Conservation (phyloP, 139 green algal species). For the Gonium pectorale region DNA sequence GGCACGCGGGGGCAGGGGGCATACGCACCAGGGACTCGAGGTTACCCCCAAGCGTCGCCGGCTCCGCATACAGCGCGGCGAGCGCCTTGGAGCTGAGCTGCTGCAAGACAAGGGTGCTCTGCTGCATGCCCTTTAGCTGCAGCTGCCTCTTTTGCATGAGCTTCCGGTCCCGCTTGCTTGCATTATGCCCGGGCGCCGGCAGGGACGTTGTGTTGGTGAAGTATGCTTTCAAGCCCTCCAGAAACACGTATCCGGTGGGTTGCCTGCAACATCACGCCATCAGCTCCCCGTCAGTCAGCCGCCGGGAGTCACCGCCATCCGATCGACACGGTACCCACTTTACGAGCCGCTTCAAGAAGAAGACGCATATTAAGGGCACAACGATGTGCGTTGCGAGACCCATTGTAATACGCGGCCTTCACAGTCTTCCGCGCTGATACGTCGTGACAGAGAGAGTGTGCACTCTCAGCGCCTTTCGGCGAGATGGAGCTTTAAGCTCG, state of each 20-base stretch:
- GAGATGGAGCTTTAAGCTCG: too few relatives aligned
- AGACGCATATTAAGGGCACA: conserved; percentile 1
- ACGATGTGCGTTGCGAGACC: conserved; percentile 14
- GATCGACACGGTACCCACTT: too few relatives aligned
- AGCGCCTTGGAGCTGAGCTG: conserved; percentile 18
- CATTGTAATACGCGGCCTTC: too few relatives aligned
- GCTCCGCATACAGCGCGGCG: background rate
- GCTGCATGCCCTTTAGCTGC: background rate
- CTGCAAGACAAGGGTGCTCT: conserved; percentile 12
- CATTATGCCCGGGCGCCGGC: background rate
- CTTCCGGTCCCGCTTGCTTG: conserved; percentile 12
- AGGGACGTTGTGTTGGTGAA: background rate
- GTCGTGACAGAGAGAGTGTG: too few relatives aligned
- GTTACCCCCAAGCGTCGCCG: background rate
- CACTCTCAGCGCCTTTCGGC: too few relatives aligned
- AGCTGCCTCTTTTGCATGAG: conserved; percentile 31
- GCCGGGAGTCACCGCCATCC: too few relatives aligned
- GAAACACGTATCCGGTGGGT: background rate
- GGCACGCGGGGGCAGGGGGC: background rate
- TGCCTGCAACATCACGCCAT: too few relatives aligned
- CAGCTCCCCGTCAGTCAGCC: too few relatives aligned
- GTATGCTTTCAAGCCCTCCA: conserved; percentile 25
- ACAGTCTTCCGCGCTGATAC: too few relatives aligned
- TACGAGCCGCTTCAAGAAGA: too few relatives aligned
- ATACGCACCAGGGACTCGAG: conserved; percentile 20